These are phyloP conservation scores for Fusarium solani-melongenae DNA, from an alignment of 2,329 filamentous ascomycete species.

Conservation along the genomic window DNA sequence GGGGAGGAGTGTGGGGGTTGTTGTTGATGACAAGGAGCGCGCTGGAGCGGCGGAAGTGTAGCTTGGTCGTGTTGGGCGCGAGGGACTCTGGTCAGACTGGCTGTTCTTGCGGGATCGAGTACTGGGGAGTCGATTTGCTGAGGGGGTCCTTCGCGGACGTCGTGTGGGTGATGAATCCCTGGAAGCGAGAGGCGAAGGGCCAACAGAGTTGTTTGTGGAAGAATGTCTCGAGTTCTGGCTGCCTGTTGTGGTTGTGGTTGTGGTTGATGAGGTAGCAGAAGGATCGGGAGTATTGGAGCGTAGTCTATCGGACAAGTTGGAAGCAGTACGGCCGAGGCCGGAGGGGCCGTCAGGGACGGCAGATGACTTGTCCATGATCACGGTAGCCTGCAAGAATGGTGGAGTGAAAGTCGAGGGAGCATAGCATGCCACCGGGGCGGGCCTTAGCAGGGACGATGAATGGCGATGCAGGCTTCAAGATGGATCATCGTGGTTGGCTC, in stretches of 20 bases:
- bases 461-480: conserved; percentile 41
- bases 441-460: conserved; percentile 45
- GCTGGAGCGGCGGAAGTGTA: conserved; percentile 71
- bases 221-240: conserved; percentile 50
- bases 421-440: conserved; percentile 50
- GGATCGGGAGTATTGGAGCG: conserved; percentile 40
- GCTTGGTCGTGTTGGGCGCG: conserved; percentile 61
- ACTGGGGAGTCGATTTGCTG: conserved; percentile 49
- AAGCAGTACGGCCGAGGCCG: conserved; percentile 32
- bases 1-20: conserved; percentile 73
- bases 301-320: conserved; percentile 30
- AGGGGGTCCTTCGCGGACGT: conserved; percentile 50
- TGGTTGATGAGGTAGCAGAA: conserved; percentile 37
- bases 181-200: conserved; percentile 52
- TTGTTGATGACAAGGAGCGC: conserved; percentile 75
- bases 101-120: conserved; percentile 74
- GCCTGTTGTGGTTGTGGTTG: conserved; percentile 39
- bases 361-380: conserved; percentile 52
- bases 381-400: conserved; percentile 39
- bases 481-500: conserved; percentile 51
- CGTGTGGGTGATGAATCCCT: conserved; percentile 62
- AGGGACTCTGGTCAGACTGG: conserved; percentile 71
- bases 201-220: conserved; percentile 51
- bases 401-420: conserved; percentile 45
- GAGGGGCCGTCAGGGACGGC: conserved; percentile 42